A percentile compares a stretch with the other conserved stretches of the same genome.
Conservation (phyloP, 306 rosid genomes). For the Purshia tridentata region DNA sequence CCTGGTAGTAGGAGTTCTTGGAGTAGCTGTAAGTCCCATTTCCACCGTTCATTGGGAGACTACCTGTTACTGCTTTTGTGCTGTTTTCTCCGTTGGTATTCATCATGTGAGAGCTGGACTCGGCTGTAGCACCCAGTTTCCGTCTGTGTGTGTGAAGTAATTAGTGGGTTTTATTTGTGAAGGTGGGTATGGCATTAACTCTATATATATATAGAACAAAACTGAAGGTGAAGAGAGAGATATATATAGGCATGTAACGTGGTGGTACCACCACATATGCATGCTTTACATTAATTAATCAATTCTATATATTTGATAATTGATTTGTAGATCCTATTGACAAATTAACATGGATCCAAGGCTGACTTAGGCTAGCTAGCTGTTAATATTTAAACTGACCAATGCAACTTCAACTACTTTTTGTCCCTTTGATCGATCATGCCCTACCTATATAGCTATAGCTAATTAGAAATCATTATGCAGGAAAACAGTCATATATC, state of each 20-base stretch:
- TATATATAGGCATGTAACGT: not conserved
- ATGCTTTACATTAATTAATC: not conserved
- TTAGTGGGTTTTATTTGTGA: not conserved
- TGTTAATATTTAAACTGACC: too few species aligned
- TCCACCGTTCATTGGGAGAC: slow-evolving; percentile 44
- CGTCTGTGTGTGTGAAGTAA: too few species aligned
- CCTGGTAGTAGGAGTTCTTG: slow-evolving; percentile 51
- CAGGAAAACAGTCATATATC: not conserved
- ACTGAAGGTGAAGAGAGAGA: not conserved
- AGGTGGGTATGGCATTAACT: not conserved
- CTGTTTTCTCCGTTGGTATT: slow-evolving; percentile 9
- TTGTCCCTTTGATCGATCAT: not conserved
- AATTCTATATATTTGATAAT: not conserved
- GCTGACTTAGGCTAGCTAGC: not conserved
- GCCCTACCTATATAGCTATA: not conserved
- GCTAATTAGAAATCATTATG: too few species aligned
- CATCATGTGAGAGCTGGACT: not conserved
- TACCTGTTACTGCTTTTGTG: slow-evolving; percentile 4
- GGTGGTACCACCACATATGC: slow-evolving; percentile 11
- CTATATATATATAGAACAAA: not conserved
- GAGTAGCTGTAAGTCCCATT: slow-evolving; percentile 42
- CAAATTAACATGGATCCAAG: not conserved
- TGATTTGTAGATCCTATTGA: not conserved
- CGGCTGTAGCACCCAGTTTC: too few species aligned
- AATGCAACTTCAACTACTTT: not conserved